Evolutionary conservation across 345 rosid species (phyloP), one percentile per base, ranked within the genome.

Genomic region (Pseudoturritis turrita): DNA sequence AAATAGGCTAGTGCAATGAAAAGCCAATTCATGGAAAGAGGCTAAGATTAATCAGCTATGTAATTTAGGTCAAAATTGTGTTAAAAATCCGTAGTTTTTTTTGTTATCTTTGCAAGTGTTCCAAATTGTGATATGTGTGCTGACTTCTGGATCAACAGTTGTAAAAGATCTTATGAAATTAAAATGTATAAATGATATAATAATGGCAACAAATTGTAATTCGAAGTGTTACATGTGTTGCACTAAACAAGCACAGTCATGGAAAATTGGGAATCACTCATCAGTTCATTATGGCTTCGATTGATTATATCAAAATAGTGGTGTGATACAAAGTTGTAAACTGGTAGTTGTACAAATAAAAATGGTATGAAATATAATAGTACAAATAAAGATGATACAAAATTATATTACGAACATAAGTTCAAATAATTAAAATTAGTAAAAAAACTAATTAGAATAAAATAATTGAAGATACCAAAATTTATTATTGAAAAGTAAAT

Each of bases 91-190:
- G 31, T 1, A 14, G 3, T 26, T 52, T 4, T 11, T 3, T 39
- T 17, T n/a, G 18, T 64, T n/a, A 0, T 36, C 4, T 23, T 37
- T 23, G n/a, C 44, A 28, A 44, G 36, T 31, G 56, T 47, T 37
- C 10, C 26, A 22, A 23, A 35, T 5, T 10, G 63, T 37, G 31
- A 13, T n/a, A n/a, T n/a, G n/a, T n/a, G 40, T 70, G 67, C 43
- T 11, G 43, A 26, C 23, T 39, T 70, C 2, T 25, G 41, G 50
- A 70, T 70, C 49, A 37, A 70, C 74, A 71, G 60, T 49, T 71
- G 52, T 50, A n/a, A 14, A 41, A 60, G 43, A 39, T 60, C 0
- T 60, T 49, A 49, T 28, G 61, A 26, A 28, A 62, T 29, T 54
- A 62, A 15, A n/a, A n/a, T n/a, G n/a, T n/a, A n/a, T n/a, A n/a